Conservation (phyloP, 805 yeast genomes). For the Wickerhamiella cacticola region DNA sequence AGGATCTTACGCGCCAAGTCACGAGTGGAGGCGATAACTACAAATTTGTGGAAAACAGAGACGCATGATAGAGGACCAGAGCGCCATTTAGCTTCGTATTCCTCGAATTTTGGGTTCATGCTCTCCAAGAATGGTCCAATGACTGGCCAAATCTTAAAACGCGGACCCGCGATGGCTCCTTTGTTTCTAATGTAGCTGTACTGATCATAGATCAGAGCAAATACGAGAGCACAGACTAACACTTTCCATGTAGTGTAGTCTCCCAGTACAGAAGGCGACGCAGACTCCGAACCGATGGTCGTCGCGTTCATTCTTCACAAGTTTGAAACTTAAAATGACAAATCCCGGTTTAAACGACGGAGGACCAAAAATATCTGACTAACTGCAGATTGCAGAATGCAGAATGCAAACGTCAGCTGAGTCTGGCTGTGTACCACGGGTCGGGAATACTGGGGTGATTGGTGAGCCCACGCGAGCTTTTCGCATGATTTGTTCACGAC, state of each 20-base stretch:
- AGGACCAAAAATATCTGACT: not conserved
- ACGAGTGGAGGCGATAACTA: slow-evolving; percentile 80
- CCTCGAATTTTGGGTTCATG: slow-evolving; percentile 90
- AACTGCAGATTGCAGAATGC: not conserved
- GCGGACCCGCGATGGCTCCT: slow-evolving; percentile 86
- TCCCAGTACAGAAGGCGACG: not conserved
- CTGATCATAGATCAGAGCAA: slow-evolving; percentile 25
- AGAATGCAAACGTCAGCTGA: not conserved
- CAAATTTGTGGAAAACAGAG: slow-evolving; percentile 95
- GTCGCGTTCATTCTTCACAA: slow-evolving; percentile 9
- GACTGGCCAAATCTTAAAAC: slow-evolving; percentile 78
- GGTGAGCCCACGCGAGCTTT: no score
- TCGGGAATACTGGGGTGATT: not conserved
- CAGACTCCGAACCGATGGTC: not conserved
- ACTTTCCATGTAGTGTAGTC: not conserved
- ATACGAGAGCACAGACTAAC: not conserved
- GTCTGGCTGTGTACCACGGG: not conserved
- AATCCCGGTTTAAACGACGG: slow-evolving; percentile 6
- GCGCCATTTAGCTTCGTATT: slow-evolving; percentile 84
- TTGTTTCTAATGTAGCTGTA: slow-evolving; percentile 68
- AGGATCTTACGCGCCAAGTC: slow-evolving; percentile 81
- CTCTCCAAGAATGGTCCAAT: slow-evolving; percentile 95
- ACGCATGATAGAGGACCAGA: slow-evolving; percentile 93
- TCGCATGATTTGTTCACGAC: no score
- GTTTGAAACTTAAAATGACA: not conserved